A percentile compares a stretch with the other conserved stretches of the same genome.
These are phyloP conservation scores for Gentiana macrophylla DNA, from an alignment of 257 asterid genomes.

Conservation along the genomic window DNA sequence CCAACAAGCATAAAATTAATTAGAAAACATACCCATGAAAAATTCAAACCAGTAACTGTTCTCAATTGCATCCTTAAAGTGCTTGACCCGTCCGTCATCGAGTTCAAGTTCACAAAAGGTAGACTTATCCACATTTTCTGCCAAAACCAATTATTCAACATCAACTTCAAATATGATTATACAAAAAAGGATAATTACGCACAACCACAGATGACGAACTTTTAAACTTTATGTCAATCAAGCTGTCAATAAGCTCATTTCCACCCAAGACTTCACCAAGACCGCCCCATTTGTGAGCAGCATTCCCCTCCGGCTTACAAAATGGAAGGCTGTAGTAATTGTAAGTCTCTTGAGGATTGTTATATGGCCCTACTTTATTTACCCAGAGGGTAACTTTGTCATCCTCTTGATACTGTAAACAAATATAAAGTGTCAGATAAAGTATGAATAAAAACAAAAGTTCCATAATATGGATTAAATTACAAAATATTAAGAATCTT, in stretches of 20 bases:
- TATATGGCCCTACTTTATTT: slow-evolving; percentile 94
- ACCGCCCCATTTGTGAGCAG: slow-evolving; percentile 96
- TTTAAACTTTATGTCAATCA: slow-evolving; percentile 63
- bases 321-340: slow-evolving; percentile 91
- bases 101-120: slow-evolving; percentile 40
- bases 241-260: slow-evolving; percentile 94
- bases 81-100: slow-evolving; percentile 45
- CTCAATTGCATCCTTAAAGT: slow-evolving; percentile 49
- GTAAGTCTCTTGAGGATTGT: slow-evolving; percentile 97
- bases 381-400: slow-evolving; percentile 87
- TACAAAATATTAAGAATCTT: not conserved
- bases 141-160: slow-evolving; percentile 8
- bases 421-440: slow-evolving; percentile 18
- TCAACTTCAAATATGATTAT: slow-evolving; percentile 3
- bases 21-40: slow-evolving; percentile 41
- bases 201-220: slow-evolving; percentile 32
- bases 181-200: slow-evolving; percentile 1
- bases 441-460: not conserved
- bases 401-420: slow-evolving; percentile 59
- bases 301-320: slow-evolving; percentile 61
- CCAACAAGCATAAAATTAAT: not conserved
- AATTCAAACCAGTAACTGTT: slow-evolving; percentile 53
- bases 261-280: slow-evolving; percentile 99
- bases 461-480: not conserved
- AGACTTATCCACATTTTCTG: slow-evolving; percentile 56